A percentile compares a stretch with the other conserved stretches of the same genome.
Evolutionary conservation across 2,329 filamentous ascomycete genomes (phyloP).

Genomic region (Aspergillus novoparasiticus): DNA sequence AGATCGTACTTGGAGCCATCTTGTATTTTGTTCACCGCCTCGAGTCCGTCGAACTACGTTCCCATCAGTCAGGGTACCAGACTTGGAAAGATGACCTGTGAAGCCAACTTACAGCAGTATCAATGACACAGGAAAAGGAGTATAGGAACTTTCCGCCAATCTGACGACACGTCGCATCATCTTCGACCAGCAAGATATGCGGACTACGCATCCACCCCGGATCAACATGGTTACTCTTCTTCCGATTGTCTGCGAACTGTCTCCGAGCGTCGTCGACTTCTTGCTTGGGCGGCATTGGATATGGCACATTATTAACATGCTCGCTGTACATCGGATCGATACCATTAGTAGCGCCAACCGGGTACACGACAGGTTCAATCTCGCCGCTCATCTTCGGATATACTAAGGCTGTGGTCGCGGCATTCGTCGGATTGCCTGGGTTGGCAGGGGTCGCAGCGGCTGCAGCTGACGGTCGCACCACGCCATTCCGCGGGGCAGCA

Average conservation of each 20-base stretch:
- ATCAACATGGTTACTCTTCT: conserved; percentile 63
- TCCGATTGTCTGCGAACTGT: conserved; percentile 55
- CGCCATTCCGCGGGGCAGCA: conserved; percentile 48
- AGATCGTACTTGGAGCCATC: conserved; percentile 65
- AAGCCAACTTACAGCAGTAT: conserved; percentile 59
- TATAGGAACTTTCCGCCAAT: conserved; percentile 69
- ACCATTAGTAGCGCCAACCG: conserved; percentile 84
- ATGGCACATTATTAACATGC: conserved; percentile 92
- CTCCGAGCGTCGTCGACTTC: conserved; percentile 55
- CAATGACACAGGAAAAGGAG: conserved; percentile 65
- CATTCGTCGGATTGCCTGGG: not conserved
- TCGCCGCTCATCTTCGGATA: conserved; percentile 57
- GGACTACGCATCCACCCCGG: conserved; percentile 70
- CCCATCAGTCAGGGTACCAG: conserved; percentile 10
- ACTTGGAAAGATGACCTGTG: not conserved
- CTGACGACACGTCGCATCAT: conserved; percentile 66
- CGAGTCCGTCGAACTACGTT: conserved; percentile 76
- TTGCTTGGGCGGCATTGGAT: conserved; percentile 69
- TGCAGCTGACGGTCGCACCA: conserved; percentile 45
- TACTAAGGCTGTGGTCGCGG: conserved; percentile 41
- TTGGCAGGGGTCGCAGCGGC: conserved; percentile 49
- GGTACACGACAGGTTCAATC: conserved; percentile 78
- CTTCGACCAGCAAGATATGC: conserved; percentile 87
- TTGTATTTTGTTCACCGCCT: conserved; percentile 86
- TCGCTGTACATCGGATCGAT: conserved; percentile 95